Conservation (phyloP, 106 monocot genomes). For the Platanthera guangdongensis region DNA sequence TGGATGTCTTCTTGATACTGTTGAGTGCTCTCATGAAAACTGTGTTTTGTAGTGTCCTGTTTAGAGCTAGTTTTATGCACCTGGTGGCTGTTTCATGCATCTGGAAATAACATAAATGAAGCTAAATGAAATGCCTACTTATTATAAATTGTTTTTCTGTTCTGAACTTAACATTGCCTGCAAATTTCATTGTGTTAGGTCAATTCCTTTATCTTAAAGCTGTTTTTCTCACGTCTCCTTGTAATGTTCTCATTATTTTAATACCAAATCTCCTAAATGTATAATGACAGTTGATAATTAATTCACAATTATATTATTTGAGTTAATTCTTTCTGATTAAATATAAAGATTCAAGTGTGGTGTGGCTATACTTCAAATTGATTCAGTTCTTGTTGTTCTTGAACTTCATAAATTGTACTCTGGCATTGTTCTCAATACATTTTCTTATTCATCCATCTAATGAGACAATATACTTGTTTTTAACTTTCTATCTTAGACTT, state of each 20-base stretch:
- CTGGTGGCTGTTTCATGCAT: neutral
- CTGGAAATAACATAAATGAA: neutral
- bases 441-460: no score
- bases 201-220: neutral
- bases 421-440: no score
- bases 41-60: neutral
- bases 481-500: no score
- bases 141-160: neutral
- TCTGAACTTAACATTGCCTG: neutral
- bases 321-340: neutral
- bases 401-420: neutral
- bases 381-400: neutral
- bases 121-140: neutral
- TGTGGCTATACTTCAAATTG: neutral
- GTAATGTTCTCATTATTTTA: neutral
- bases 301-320: neutral
- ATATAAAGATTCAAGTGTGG: neutral
- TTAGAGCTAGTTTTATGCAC: neutral
- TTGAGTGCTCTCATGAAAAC: neutral
- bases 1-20: constrained; percentile 65
- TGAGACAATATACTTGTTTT: no score
- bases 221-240: neutral
- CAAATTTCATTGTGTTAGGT: neutral
- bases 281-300: neutral
- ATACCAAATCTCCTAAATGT: neutral